Percentiles rank a stretch among this genome's conserved stretches.
These are phyloP conservation scores for Aspergillus kassunensis DNA, from an alignment of 495 filamentous ascomycete species.

Conservation along the genomic window DNA sequence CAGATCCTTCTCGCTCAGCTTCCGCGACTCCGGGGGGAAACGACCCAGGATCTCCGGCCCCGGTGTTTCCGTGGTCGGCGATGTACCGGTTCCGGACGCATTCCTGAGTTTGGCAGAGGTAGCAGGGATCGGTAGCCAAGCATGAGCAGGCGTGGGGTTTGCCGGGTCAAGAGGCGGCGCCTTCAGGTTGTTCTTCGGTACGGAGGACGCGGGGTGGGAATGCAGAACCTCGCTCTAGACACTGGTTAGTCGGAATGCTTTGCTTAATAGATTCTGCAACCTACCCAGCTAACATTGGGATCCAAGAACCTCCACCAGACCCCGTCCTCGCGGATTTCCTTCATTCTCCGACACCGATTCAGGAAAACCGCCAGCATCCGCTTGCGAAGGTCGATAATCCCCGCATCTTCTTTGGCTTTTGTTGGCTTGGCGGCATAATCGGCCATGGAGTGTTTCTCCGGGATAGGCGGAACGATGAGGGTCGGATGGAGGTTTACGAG, in stretches of 20 bases:
- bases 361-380: constrained; percentile 94
- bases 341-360: constrained; percentile 89
- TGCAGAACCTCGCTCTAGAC: constrained; percentile 82
- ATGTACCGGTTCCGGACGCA: constrained; percentile 45
- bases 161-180: constrained; percentile 91
- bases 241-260: constrained; percentile 26
- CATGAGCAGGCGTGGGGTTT: constrained; percentile 83
- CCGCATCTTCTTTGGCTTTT: constrained; percentile 93
- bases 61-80: constrained; percentile 52
- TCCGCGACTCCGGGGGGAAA: constrained; percentile 75
- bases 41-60: constrained; percentile 66
- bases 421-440: constrained; percentile 98
- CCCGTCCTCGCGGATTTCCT: constrained; percentile 86
- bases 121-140: constrained; percentile 80
- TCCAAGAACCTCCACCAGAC: constrained; percentile 98
- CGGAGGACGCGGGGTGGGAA: constrained; percentile 81
- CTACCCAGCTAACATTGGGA: constrained; percentile 96
- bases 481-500: constrained; percentile 89
- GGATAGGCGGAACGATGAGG: constrained; percentile 91
- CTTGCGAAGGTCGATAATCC: constrained; percentile 93
- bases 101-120: constrained; percentile 79
- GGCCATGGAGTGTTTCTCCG: constrained; percentile 97
- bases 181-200: constrained; percentile 90
- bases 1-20: constrained; percentile 80
- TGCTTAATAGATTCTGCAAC: constrained; percentile 8